Evolutionary conservation across 148 eudicot species (phyloP).

Genomic region (Chenopodium formosanum): DNA sequence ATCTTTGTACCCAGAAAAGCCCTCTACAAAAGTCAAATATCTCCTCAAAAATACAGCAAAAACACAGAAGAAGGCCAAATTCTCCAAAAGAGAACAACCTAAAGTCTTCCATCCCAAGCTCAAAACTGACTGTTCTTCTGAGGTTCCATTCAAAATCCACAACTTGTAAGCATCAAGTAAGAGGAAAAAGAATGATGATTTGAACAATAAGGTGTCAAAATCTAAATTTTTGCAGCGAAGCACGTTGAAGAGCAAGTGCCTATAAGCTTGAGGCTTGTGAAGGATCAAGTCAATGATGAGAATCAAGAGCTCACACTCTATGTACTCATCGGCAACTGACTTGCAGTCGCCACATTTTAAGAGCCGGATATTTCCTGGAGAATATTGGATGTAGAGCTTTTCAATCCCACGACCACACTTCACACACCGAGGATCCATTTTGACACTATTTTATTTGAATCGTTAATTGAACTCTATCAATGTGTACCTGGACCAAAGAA

Average conservation of each 20-base stretch:
- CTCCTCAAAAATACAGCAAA: slow-evolving; percentile 39
- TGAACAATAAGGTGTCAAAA: slow-evolving; percentile 55
- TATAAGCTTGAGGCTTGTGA: slow-evolving; percentile 87
- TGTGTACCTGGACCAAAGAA: slow-evolving; percentile 17
- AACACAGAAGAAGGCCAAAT: slow-evolving; percentile 41
- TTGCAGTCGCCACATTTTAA: slow-evolving; percentile 76
- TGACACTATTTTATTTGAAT: background rate
- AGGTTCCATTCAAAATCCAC: slow-evolving; percentile 24
- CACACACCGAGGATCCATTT: slow-evolving; percentile 53
- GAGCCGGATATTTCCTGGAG: slow-evolving; percentile 86
- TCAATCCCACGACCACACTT: slow-evolving; percentile 62
- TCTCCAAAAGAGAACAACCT: slow-evolving; percentile 46
- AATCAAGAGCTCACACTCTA: slow-evolving; percentile 86
- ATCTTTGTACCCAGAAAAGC: slow-evolving; percentile 44
- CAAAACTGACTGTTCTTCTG: slow-evolving; percentile 28
- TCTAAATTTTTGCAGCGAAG: slow-evolving; percentile 41
- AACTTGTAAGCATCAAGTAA: slow-evolving; percentile 57
- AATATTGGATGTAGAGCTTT: slow-evolving; percentile 69
- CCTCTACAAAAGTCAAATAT: slow-evolving; percentile 37
- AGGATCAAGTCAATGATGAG: slow-evolving; percentile 77
- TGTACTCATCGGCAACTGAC: slow-evolving; percentile 78
- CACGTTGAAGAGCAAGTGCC: slow-evolving; percentile 78
- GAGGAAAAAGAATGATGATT: slow-evolving; percentile 40
- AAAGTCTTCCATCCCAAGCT: slow-evolving; percentile 38
- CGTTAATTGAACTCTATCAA: slow-evolving; percentile 8